These are phyloP conservation scores for Annona squamosa DNA, from an alignment of 164 flowering plant species.

Conservation along the genomic window DNA sequence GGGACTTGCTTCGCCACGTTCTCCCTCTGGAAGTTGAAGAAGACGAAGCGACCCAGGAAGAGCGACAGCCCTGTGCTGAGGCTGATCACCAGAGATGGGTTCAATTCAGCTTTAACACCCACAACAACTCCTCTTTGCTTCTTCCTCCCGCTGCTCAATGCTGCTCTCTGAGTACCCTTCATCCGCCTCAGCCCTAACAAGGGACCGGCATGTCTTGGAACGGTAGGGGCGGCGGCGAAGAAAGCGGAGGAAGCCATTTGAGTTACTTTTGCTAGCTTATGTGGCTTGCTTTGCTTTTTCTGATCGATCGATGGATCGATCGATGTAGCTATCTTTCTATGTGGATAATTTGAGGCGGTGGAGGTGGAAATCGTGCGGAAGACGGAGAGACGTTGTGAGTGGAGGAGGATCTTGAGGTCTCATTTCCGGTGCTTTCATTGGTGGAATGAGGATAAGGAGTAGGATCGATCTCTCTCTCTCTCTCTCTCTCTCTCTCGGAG, in stretches of 20 bases:
- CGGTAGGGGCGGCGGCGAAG: conserved; percentile 33
- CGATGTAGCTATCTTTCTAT: background rate
- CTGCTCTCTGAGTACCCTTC: conserved; percentile 23
- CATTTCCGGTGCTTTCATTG: conserved; percentile 43
- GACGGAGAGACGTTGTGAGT: background rate
- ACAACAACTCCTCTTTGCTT: background rate
- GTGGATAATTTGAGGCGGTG: conserved; percentile 5
- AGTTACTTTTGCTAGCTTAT: background rate
- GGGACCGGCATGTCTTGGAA: conserved; percentile 21
- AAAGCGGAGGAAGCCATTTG: conserved; percentile 47
- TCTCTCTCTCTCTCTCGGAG: no score
- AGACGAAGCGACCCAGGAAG: conserved; percentile 93
- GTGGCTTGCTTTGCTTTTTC: background rate
- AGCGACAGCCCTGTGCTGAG: conserved; percentile 91
- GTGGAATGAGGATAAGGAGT: conserved; percentile 42
- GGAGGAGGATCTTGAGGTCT: conserved; percentile 30
- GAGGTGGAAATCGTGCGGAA: conserved; percentile 12
- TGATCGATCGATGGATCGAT: conserved; percentile 8
- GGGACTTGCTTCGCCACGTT: conserved; percentile 88
- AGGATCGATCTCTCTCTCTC: no score
- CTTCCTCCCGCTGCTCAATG: conserved; percentile 5
- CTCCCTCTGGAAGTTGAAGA: conserved; percentile 98
- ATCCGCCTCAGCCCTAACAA: conserved; percentile 70
- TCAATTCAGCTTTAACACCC: conserved; percentile 56
- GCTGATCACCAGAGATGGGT: conserved; percentile 72